Evolutionary conservation across 345 rosid species (phyloP), one percentile per base, ranked within the genome.

Genomic region (Physaria fendleri): DNA sequence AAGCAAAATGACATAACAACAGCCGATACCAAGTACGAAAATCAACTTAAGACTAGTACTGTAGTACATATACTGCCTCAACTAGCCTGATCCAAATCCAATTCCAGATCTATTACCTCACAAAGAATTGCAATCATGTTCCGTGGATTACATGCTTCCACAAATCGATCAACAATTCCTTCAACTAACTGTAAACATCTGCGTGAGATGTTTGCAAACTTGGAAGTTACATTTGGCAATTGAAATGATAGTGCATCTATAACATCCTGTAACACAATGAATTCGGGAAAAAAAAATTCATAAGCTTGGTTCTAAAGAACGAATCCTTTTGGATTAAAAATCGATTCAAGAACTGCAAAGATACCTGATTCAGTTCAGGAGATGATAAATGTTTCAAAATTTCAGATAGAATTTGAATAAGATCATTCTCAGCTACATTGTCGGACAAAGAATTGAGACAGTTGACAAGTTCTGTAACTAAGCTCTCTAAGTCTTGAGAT

Each of bases 51-150:
- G 38, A 39, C 18, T 40, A 25, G 30, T 51, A 32, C n/a, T 28
- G 14, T 40, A 25, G 30, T 51, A 32, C n/a, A 34, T 68, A 15
- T 24, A 42, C 28, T 58, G 58, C 37, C 25, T 59, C 6, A 18
- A 32, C 40, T 33, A 51, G 59, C 15, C 50, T 20, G 34, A 61
- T 53, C 25, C 16, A 22, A 45, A 21, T 6, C 38, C 9, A 15
- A 54, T 21, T 20, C 30, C 28, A 15, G 38, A 56, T 34, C 10
- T 23, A 20, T 12, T 62, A 88, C 98, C 95, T 81, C 97, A 23
- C 93, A 92, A 56, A 92, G 80, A 80, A 92, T 60, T 23, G 87
- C 54, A 73, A 81, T 79, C 97, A 92, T 84, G 69, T 92, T 97
- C 20, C 93, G 79, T 0, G 98, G 97, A 72, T 67, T 83, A 59